These are phyloP conservation scores for Penicillium sp. DNA, from an alignment of 2,329 filamentous ascomycete species.

Conservation along the genomic window DNA sequence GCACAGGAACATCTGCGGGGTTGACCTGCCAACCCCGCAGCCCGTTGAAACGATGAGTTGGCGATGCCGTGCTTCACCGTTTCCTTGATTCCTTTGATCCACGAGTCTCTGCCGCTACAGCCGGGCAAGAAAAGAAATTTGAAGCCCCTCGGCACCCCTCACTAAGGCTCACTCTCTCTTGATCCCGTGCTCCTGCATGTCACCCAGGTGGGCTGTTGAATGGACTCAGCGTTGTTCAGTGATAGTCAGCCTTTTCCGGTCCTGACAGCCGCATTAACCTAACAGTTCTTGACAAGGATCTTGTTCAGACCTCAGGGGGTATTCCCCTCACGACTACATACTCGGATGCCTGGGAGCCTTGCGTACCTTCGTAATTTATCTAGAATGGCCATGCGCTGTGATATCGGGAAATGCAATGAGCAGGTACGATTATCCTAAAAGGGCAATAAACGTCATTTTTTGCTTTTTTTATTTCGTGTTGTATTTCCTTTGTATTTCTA, in stretches of 20 bases:
- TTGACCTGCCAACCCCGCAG: constrained; percentile 14
- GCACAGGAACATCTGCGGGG: constrained; percentile 18
- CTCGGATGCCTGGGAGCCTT: background rate
- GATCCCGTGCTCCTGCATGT: constrained; percentile 1
- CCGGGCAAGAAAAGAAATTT: constrained; percentile 2
- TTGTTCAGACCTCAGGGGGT: background rate
- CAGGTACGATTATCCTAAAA: background rate
- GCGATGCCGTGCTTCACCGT: constrained; percentile 17
- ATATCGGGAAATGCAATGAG: background rate
- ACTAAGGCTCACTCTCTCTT: background rate
- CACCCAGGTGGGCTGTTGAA: background rate
- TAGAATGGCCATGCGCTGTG: background rate
- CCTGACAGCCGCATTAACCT: constrained; percentile 3
- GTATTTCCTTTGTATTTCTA: background rate
- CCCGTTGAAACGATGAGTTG: constrained; percentile 19
- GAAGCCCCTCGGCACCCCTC: background rate
- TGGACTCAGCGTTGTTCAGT: background rate
- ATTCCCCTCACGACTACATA: background rate
- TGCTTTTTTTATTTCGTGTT: background rate
- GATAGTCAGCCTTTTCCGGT: background rate
- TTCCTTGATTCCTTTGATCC: constrained; percentile 16
- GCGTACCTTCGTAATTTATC: background rate
- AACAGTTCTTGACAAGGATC: background rate
- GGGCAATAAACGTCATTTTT: background rate
- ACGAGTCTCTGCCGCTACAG: constrained; percentile 7